Evolutionary conservation across 2,329 filamentous ascomycete genomes (phyloP), one percentile per base, ranked within the genome.

Genomic region (Trichoderma atroviride): DNA sequence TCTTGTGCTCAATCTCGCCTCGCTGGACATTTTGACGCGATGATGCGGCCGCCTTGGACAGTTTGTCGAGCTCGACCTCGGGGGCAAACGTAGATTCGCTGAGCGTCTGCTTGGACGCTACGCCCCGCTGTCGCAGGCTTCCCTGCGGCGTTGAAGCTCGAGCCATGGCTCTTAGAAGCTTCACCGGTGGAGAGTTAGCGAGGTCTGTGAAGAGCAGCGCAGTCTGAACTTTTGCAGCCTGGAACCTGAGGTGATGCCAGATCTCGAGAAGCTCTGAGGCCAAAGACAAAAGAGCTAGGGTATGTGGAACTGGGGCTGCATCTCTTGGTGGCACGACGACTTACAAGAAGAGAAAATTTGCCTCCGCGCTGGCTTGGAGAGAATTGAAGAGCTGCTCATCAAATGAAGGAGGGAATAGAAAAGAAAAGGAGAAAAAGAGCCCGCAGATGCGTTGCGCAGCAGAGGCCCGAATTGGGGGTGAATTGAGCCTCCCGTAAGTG

Each of bases 1-100:
- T 80, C 85, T 91, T 90, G 85, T 97, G 96, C 76, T 96, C 92
- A 85, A 88, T 90, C 81, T 97, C 92, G n/a, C 86, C 86, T 69
- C 81, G 81, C 40, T 81, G 76, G 43, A 78, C 71, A 62, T 79
- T 76, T 47, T 74, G 74, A 69, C 78, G 73, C 58, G 66, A 63
- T 14, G 59, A 56, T 33, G 79, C 73, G 14, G 78, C 77, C 27
- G 79, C 76, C 71, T 82, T 81, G 70, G 81, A 78, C 71, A 87
- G 77, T 75, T 81, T 83, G 74, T 89, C 86, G 74, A 86, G 79
- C 71, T 87, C 86, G 59, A 77, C 75, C 68, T 86, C 84, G 43
- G 80, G 71, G 72, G 78, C 74, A 78, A 78, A 75, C 69, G 75
- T 71, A 29, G 64, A 52, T 73, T 79, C 68, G 74, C 82, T 74